A percentile compares a stretch with the other conserved stretches of the same genome.
Evolutionary conservation across 2,329 filamentous ascomycete species (phyloP).

Genomic region (Pyrenochaeta sp.): DNA sequence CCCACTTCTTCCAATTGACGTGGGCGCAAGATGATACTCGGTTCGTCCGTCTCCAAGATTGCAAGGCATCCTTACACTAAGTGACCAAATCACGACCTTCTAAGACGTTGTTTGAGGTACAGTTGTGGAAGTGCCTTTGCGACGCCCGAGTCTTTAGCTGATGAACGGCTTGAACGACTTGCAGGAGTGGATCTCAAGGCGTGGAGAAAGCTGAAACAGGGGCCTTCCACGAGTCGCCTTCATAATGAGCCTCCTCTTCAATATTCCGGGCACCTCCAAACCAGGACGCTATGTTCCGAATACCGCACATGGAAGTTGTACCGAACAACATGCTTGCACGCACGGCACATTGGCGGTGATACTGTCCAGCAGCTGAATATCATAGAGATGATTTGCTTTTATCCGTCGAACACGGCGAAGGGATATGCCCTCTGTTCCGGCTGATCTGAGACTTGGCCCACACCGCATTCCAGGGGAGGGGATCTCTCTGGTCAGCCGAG

Average conservation of each 20-base stretch:
- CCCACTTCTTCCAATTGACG: slow-evolving; percentile 15
- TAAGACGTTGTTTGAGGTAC: slow-evolving; percentile 22
- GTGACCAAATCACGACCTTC: slow-evolving; percentile 31
- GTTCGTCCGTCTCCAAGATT: slow-evolving; percentile 18
- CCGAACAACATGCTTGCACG: slow-evolving; percentile 25
- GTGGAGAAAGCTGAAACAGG: slow-evolving; percentile 26
- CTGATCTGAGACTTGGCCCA: slow-evolving; percentile 48
- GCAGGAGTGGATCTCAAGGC: slow-evolving; percentile 24
- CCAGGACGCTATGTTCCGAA: slow-evolving; percentile 8
- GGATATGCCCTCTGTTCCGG: slow-evolving; percentile 31
- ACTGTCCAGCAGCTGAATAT: slow-evolving; percentile 16
- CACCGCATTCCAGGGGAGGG: slow-evolving; percentile 27
- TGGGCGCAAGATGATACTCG: slow-evolving; percentile 17
- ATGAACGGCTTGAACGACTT: slow-evolving; percentile 20
- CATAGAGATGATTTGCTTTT: slow-evolving; percentile 14
- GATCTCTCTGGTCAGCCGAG: slow-evolving; percentile 39
- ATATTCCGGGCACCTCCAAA: background rate
- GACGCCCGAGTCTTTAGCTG: slow-evolving; percentile 15
- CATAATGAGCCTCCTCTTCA: slow-evolving; percentile 8
- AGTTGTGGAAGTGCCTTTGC: slow-evolving; percentile 19
- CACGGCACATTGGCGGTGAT: slow-evolving; percentile 32
- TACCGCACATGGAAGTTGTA: slow-evolving; percentile 22
- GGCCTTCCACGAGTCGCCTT: slow-evolving; percentile 14
- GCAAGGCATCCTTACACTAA: slow-evolving; percentile 25
- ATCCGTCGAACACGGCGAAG: slow-evolving; percentile 21